Conservation (phyloP, 2,329 filamentous ascomycete species). For the Neonectria faginata region DNA sequence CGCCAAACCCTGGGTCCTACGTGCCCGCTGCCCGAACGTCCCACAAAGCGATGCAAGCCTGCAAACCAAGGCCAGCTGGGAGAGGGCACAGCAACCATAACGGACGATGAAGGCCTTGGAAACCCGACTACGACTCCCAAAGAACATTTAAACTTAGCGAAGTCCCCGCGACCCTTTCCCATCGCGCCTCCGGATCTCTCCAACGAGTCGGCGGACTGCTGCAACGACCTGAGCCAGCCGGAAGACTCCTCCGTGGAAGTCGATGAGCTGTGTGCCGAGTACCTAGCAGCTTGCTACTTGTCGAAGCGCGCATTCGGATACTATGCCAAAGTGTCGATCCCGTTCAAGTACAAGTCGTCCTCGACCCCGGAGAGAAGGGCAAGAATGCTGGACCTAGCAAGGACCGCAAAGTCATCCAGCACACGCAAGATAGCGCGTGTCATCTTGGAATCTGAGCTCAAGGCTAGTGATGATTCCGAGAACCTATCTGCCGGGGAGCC, state of each 20-base stretch:
- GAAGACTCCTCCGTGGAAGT: neutral
- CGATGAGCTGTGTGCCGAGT: slow-evolving; percentile 12
- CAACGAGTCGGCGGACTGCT: neutral
- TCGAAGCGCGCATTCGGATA: slow-evolving; percentile 2
- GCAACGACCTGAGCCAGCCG: neutral
- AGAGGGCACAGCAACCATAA: neutral
- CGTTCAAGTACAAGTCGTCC: neutral
- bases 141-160: neutral
- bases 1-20: neutral
- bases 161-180: neutral
- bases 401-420: slow-evolving; percentile 6
- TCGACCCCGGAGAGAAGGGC: slow-evolving; percentile 5
- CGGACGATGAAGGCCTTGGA: neutral
- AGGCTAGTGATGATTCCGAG: neutral
- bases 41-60: neutral
- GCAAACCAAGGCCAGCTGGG: neutral
- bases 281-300: slow-evolving; percentile 7
- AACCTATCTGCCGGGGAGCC: neutral
- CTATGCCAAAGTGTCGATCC: neutral
- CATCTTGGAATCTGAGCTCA: slow-evolving; percentile 11
- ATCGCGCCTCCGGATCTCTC: neutral
- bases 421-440: neutral
- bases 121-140: neutral
- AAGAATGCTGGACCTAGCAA: slow-evolving; percentile 10
- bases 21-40: neutral